Conservation (phyloP, 2,329 filamentous ascomycete species). For the Geoglossum cookeanum region DNA sequence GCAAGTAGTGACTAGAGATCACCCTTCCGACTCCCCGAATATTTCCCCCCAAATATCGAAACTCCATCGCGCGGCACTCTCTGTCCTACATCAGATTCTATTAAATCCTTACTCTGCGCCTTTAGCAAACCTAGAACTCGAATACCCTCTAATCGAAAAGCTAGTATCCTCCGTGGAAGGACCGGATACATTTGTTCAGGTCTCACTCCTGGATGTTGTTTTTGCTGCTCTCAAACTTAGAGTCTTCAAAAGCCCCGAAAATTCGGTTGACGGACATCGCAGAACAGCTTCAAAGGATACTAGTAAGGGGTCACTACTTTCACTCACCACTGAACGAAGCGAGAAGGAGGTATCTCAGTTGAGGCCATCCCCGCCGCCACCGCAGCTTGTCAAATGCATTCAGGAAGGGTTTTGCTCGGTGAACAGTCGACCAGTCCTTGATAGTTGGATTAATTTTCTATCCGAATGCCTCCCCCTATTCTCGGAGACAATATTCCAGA, state of each 20-base stretch:
- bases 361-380: slow-evolving; percentile 37
- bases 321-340: slow-evolving; percentile 23
- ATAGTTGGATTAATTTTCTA: slow-evolving; percentile 82
- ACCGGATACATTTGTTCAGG: slow-evolving; percentile 52
- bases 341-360: slow-evolving; percentile 20
- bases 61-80: slow-evolving; percentile 51
- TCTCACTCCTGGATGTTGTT: slow-evolving; percentile 60
- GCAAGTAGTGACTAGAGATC: slow-evolving; percentile 32
- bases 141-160: slow-evolving; percentile 49
- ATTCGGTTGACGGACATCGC: slow-evolving; percentile 18
- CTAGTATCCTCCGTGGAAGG: slow-evolving; percentile 41
- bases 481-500: slow-evolving; percentile 68
- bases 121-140: slow-evolving; percentile 45
- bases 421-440: slow-evolving; percentile 56
- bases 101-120: slow-evolving; percentile 40
- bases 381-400: slow-evolving; percentile 64
- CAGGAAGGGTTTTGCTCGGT: slow-evolving; percentile 60
- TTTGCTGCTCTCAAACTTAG: slow-evolving; percentile 50
- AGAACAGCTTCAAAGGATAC: slow-evolving; percentile 22
- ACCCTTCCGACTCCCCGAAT: slow-evolving; percentile 17
- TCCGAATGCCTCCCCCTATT: slow-evolving; percentile 71
- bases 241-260: slow-evolving; percentile 18
- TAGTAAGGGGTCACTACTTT: slow-evolving; percentile 23
- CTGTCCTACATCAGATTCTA: slow-evolving; percentile 50
- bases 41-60: slow-evolving; percentile 36